Conservation (phyloP, 306 rosid species). For the Casuarina glauca region DNA sequence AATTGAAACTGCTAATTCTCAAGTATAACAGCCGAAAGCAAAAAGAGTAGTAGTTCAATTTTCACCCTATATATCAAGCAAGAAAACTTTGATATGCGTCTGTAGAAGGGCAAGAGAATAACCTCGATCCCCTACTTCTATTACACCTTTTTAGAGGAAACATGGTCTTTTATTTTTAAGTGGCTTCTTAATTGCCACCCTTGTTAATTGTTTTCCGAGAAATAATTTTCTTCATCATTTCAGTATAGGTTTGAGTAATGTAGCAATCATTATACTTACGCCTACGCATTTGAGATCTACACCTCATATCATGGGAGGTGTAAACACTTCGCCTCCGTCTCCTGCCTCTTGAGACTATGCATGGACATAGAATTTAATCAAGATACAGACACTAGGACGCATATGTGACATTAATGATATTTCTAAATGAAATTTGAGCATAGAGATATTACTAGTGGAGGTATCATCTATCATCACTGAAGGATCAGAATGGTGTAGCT, state of each 20-base stretch:
- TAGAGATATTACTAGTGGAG: constrained; percentile 54
- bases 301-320: constrained; percentile 10
- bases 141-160: not conserved
- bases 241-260: not conserved
- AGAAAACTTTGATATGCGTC: constrained; percentile 17
- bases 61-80: constrained; percentile 17
- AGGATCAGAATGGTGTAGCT: constrained; percentile 75
- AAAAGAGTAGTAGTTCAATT: constrained; percentile 4
- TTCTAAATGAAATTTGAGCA: not conserved
- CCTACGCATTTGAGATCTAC: constrained; percentile 33
- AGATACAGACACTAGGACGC: constrained; percentile 22
- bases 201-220: not conserved
- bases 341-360: constrained; percentile 44
- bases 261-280: constrained; percentile 31
- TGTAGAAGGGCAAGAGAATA: constrained; percentile 23
- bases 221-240: constrained; percentile 1
- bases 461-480: constrained; percentile 62
- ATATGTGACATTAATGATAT: constrained; percentile 11
- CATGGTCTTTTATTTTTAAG: constrained; percentile 2
- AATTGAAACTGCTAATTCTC: constrained; percentile 18
- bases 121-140: not conserved
- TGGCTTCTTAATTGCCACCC: not conserved
- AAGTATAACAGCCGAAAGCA: constrained; percentile 2
- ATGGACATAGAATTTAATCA: constrained; percentile 34
- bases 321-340: constrained; percentile 36